Base-by-base conservation (phyloP, 169 alveolate species). In the Babesia bovis region DNA sequence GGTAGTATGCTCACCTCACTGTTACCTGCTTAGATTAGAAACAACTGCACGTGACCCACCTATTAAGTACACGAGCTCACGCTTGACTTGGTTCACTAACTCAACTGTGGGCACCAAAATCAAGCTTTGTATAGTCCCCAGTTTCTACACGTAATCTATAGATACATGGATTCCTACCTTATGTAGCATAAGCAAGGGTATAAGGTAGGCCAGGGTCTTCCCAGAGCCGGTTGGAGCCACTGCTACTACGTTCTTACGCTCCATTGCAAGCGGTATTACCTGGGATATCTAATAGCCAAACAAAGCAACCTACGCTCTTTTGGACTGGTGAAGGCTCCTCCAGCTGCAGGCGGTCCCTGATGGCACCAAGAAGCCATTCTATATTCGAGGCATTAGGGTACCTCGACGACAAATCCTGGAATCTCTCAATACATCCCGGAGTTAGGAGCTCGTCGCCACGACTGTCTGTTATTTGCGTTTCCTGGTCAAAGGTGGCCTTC, bases 81-180 rank as follows among this genome's bases (percentile, higher is more conserved):
- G 92, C 76, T 95, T 95, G 47, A 96, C 96, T 82, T 97, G 97
- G 38, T 93, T 91, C 25, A 98, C 99, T 36, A 98, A 87, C 87
- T 98, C 99, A 40, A 99, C 93, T 0, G 99, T 98, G 3, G 99
- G 99, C 17, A 98, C 96, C 36, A 98, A 66, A 35, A 97, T 91
- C 35, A 96, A 67, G 45, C 88, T 50, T 30, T 57, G 61, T 30
- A 81, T 42, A 0, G 28, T 56, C 3, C 71, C 70, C 30, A 28
- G 28, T 32, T 52, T 61, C 87, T 78, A 51, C 35, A 33, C 7
- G 12, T 21, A 9, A 1, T 23, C 42, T 0, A 19, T 23, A 19
- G 38, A 35, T 28, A 9, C 6, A 2, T 12, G 2, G 19, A 7
- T 19, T 17, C 73, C 12, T 21, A 79, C 79, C 63, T 69, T 32